These are phyloP conservation scores for Mycena belliarum DNA, from an alignment of 768 basidiomycete species.

Conservation along the genomic window DNA sequence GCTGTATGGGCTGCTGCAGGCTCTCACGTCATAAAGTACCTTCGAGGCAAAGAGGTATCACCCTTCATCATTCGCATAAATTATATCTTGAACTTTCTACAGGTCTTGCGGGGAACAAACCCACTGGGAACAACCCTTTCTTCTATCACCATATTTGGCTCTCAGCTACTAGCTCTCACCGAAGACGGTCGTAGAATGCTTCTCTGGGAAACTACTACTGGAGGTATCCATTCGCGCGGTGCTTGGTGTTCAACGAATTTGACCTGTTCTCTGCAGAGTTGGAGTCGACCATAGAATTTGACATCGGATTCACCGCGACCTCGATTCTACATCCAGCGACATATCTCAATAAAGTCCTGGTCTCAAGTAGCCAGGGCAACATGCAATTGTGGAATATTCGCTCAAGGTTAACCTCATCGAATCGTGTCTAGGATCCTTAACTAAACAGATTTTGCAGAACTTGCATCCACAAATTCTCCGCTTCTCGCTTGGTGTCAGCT, in stretches of 20 bases:
- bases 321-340: slow-evolving; percentile 90
- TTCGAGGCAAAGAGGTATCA: slow-evolving; percentile 86
- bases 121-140: slow-evolving; percentile 62
- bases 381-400: slow-evolving; percentile 95
- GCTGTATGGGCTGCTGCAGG: slow-evolving; percentile 83
- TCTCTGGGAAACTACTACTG: slow-evolving; percentile 68
- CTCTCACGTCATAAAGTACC: slow-evolving; percentile 67
- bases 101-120: slow-evolving; percentile 64
- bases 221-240: slow-evolving; percentile 44
- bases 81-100: slow-evolving; percentile 14
- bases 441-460: slow-evolving; percentile 56
- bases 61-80: background rate
- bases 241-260: background rate
- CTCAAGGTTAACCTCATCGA: slow-evolving; percentile 56
- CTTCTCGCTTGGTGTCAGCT: slow-evolving; percentile 50
- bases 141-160: slow-evolving; percentile 77
- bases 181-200: slow-evolving; percentile 78
- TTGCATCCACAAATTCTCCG: slow-evolving; percentile 78
- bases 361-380: slow-evolving; percentile 77
- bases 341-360: slow-evolving; percentile 92
- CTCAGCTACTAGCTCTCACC: slow-evolving; percentile 75
- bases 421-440: background rate
- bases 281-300: slow-evolving; percentile 73
- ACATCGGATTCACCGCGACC: slow-evolving; percentile 82
- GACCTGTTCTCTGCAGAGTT: slow-evolving; percentile 45